Conservation (phyloP, 352 stramenopile species). For the Globisporangium cylindrosporum region DNA sequence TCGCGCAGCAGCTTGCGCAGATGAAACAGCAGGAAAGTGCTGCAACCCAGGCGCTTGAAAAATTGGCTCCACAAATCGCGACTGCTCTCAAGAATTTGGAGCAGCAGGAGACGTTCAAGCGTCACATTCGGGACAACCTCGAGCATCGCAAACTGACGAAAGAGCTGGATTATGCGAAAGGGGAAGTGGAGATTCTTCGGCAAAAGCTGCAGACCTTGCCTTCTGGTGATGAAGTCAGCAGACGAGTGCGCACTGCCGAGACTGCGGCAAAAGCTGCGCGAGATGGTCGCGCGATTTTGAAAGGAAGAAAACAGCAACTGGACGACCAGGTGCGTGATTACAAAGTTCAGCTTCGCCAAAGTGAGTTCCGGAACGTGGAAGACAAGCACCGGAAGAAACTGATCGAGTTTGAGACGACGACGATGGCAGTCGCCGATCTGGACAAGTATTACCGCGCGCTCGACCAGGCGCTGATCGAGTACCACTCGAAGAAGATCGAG, state of each 20-base stretch:
- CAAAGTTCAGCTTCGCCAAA: constrained; percentile 48
- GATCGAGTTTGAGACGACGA: constrained; percentile 96
- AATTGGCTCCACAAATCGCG: constrained; percentile 51
- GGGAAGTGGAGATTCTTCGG: constrained; percentile 34
- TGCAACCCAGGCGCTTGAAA: constrained; percentile 33
- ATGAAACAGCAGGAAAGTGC: constrained; percentile 41
- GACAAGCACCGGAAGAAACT: constrained; percentile 92
- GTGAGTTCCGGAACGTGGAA: constrained; percentile 92
- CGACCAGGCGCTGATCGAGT: constrained; percentile 95
- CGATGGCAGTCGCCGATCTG: constrained; percentile 94
- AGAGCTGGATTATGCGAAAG: constrained; percentile 40
- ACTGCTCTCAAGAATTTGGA: constrained; percentile 33
- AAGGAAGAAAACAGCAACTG: constrained; percentile 55
- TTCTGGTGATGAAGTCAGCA: constrained; percentile 42
- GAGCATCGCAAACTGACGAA: constrained; percentile 58
- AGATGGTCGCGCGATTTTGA: constrained; percentile 36
- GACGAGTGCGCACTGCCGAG: constrained; percentile 37
- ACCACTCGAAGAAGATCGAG: constrained; percentile 98
- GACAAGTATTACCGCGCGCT: constrained; percentile 97
- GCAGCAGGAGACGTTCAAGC: constrained; percentile 58
- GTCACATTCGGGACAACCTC: constrained; percentile 76
- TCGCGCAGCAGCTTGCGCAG: constrained; percentile 40
- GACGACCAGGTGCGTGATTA: constrained; percentile 55
- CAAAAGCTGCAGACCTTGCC: constrained; percentile 54
- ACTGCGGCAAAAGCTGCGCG: constrained; percentile 24